These are phyloP conservation scores for Yamadazyma aaseri DNA, from an alignment of 1,139 yeast genomes.

Conservation along the genomic window DNA sequence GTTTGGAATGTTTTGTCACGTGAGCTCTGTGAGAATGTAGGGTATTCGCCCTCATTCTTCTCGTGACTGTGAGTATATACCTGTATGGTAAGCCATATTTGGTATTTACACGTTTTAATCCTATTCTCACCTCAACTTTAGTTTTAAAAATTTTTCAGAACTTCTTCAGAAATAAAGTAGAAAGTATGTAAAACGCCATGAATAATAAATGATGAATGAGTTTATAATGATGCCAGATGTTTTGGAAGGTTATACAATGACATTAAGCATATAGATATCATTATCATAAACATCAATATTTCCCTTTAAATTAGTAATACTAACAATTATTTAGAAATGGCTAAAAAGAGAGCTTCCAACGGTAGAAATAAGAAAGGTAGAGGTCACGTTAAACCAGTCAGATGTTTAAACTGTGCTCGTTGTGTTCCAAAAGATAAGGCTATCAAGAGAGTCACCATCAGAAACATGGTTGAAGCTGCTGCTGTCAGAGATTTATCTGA, in stretches of 20 bases:
- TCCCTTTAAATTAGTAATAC: no score
- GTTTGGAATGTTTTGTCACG: no score
- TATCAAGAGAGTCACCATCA: conserved; percentile 99
- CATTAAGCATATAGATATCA: no score
- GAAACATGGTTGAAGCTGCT: conserved; percentile 99
- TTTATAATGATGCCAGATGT: no score
- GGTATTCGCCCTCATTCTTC: conserved; percentile 1
- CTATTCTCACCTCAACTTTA: neutral
- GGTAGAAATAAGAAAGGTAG: conserved; percentile 99
- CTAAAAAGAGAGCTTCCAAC: conserved; percentile 99
- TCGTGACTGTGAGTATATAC: conserved; percentile 2
- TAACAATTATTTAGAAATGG: conserved; percentile 57
- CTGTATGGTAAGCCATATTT: neutral
- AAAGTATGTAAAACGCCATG: conserved; percentile 11
- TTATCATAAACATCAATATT: no score
- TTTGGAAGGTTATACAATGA: no score
- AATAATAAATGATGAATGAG: no score
- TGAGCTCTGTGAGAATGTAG: neutral
- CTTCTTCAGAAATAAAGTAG: conserved; percentile 8
- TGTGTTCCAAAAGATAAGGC: conserved; percentile 99
- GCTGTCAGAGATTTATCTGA: conserved; percentile 99
- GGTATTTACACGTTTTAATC: neutral
- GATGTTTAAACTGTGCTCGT: conserved; percentile 99
- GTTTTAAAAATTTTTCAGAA: conserved; percentile 11
- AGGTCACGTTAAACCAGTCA: conserved; percentile 99